Conservation (phyloP, 2,329 filamentous ascomycete genomes). For the Thelonectria olida region DNA sequence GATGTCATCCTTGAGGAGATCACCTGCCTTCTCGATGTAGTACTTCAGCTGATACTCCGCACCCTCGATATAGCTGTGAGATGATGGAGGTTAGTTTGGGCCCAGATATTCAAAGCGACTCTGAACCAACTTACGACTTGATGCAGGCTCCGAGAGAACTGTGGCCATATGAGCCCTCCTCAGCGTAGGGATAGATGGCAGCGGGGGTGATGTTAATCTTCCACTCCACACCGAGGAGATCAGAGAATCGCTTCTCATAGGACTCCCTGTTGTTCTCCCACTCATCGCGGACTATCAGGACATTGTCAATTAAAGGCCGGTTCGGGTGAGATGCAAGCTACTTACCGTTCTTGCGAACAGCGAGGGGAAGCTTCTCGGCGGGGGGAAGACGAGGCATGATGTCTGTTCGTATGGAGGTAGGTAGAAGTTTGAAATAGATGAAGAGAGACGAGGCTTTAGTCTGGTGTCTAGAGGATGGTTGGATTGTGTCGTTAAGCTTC, state of each 20-base stretch:
- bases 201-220: conserved; percentile 58
- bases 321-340: background rate
- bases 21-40: conserved; percentile 48
- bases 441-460: background rate
- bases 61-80: conserved; percentile 54
- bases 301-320: background rate
- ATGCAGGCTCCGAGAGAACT: conserved; percentile 56
- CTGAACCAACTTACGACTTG: conserved; percentile 45
- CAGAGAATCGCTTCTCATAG: conserved; percentile 54
- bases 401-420: background rate
- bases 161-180: conserved; percentile 51
- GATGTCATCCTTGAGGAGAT: conserved; percentile 54
- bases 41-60: conserved; percentile 52
- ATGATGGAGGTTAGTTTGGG: background rate
- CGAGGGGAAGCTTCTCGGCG: conserved; percentile 60
- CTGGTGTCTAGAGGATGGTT: background rate
- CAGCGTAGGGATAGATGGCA: conserved; percentile 58
- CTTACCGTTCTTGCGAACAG: conserved; percentile 61
- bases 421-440: background rate
- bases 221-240: conserved; percentile 58
- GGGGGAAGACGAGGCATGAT: conserved; percentile 51
- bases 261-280: conserved; percentile 59
- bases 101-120: background rate
- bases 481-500: background rate
- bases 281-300: conserved; percentile 57